A percentile compares a stretch with the other conserved stretches of the same genome.
phyloP scores from a whole-genome alignment of 2,329 filamentous ascomycete genomes.

The Trichoderma hamatum region DNA sequence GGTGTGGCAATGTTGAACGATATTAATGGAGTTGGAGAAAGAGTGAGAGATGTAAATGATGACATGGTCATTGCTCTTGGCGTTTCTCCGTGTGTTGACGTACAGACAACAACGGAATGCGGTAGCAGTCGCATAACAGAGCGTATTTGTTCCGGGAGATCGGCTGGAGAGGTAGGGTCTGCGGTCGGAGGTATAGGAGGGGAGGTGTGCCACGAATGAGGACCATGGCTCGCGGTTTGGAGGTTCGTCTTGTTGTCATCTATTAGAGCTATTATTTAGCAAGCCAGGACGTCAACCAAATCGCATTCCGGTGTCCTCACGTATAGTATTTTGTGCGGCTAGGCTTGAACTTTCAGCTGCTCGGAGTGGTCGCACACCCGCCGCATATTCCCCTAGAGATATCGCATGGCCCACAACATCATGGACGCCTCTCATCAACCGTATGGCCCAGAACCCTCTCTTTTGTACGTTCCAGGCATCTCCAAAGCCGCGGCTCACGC shows the following conservation, averaged over 20 bases:
- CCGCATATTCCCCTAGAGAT: constrained; percentile 26
- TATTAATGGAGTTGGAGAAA: constrained; percentile 55
- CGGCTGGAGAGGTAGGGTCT: constrained; percentile 38
- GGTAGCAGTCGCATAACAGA: constrained; percentile 57
- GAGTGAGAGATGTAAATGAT: constrained; percentile 59
- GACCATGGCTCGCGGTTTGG: not conserved
- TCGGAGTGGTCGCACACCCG: constrained; percentile 11
- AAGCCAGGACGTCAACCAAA: not conserved
- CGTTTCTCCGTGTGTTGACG: constrained; percentile 43
- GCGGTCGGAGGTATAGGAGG: constrained; percentile 40
- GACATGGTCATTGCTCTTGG: constrained; percentile 62
- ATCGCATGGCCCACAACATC: constrained; percentile 29
- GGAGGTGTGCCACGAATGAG: constrained; percentile 36
- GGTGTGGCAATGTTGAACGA: constrained; percentile 62
- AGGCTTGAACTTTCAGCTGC: not conserved
- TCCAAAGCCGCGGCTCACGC: not conserved
- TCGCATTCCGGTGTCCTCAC: not conserved
- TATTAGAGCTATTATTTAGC: not conserved
- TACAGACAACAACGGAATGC: constrained; percentile 60
- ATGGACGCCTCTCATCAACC: constrained; percentile 28
- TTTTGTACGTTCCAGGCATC: constrained; percentile 10
- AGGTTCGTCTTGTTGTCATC: not conserved
- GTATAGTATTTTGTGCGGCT: not conserved
- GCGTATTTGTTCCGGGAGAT: constrained; percentile 53
- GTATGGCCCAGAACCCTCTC: constrained; percentile 27